These are phyloP conservation scores for Apostasia shenzhenica DNA, from an alignment of 106 monocot species.

Conservation along the genomic window DNA sequence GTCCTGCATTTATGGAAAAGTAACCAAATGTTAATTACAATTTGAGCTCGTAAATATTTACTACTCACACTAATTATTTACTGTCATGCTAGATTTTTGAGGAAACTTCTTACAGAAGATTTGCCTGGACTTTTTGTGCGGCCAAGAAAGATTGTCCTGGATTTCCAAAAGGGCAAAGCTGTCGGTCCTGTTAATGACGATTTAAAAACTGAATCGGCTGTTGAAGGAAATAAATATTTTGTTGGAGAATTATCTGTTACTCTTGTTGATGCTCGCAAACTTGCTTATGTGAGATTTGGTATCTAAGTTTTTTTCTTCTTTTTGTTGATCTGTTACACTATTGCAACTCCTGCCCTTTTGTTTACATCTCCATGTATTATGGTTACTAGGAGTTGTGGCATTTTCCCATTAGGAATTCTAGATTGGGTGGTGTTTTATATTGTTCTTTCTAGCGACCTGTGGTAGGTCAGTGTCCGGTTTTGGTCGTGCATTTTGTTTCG, in stretches of 20 bases:
- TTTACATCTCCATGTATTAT: not conserved
- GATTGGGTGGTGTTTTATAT: not conserved
- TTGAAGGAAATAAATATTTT: slow-evolving; percentile 56
- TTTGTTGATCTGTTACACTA: not conserved
- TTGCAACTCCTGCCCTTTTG: too few species aligned
- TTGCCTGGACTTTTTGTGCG: slow-evolving; percentile 72
- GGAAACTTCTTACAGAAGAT: slow-evolving; percentile 69
- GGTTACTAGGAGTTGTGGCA: not conserved
- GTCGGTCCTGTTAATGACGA: slow-evolving; percentile 46
- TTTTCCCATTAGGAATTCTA: not conserved
- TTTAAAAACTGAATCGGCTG: slow-evolving; percentile 22
- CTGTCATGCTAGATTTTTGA: slow-evolving; percentile 44
- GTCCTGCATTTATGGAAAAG: too few species aligned
- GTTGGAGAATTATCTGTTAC: slow-evolving; percentile 71
- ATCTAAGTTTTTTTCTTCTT: slow-evolving; percentile 7
- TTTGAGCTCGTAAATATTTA: too few species aligned
- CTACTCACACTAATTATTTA: not conserved
- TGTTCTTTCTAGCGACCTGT: not conserved
- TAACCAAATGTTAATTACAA: too few species aligned
- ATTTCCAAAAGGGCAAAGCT: slow-evolving; percentile 65
- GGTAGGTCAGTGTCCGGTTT: too few species aligned
- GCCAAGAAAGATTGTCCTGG: slow-evolving; percentile 71
- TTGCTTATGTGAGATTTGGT: slow-evolving; percentile 62
- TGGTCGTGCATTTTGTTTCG: not conserved
- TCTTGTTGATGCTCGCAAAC: slow-evolving; percentile 73